Base-by-base conservation (phyloP, 106 monocot genomes). In the Chionographis japonica region DNA sequence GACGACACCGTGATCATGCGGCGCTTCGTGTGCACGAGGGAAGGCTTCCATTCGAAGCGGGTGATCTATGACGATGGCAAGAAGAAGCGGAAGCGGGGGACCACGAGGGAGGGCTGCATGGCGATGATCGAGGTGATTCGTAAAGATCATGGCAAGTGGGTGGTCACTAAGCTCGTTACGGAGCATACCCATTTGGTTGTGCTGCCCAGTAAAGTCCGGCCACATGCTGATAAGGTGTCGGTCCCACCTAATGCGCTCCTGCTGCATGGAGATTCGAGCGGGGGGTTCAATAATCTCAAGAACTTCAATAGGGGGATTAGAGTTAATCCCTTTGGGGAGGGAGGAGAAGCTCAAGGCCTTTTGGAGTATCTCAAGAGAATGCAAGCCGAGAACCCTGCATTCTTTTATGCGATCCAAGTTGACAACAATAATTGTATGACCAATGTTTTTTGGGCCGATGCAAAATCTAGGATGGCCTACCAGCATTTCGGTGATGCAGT, bases 361-460 rank as follows among this genome's bases (percentile, higher is more conserved):
- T 56, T 95, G 6, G 86, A 92, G 37, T 88, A 95, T 71, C 77
- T 95, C 41, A 82, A 82, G 71, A 80, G 59, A 54, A 92, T 74
- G 84, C 95, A 92, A 68, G 88, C 91, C 37, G 84, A 91, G 68
- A 92, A 84, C 43, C 89, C 91, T 50, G 86, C 78, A 5, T 95
- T 95, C 70, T 95, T 86, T 54, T 95, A 95, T 69, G 95, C 92
- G 8, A 76, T 95, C 72, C 95, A 95, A 72, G 88, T 95, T 8
- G 95, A 95, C 61, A 89, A 84, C 73, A 86, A 89, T 40, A 91
- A 86, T 75, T 89, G 88, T 51, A 78, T 95, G 92, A 89, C 88
- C 15, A 95, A 95, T 78, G 80, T 92, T 17, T 92, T 95, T 40
- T 95, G 95, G 95, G 86, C 92, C 10, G 95, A 89, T 79, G 81